phyloP scores from a whole-genome alignment of 2,329 filamentous ascomycete genomes.

The Cytospora mali region DNA sequence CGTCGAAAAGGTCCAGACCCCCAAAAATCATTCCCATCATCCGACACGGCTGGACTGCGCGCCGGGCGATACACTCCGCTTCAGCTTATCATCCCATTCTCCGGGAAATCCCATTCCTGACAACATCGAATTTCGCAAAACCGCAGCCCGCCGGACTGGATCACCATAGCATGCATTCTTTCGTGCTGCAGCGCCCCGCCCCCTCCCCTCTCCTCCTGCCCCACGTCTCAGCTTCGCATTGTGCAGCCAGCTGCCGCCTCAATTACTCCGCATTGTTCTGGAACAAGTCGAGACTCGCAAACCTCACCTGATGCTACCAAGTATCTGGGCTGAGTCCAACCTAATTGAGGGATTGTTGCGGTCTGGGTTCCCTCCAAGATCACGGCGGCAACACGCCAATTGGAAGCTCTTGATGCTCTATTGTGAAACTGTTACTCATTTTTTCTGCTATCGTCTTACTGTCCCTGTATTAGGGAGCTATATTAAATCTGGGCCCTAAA shows the following conservation, averaged over 20 bases:
- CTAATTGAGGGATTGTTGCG: neutral
- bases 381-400: neutral
- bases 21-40: neutral
- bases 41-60: neutral
- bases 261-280: conserved; percentile 9
- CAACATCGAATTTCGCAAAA: neutral
- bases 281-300: conserved; percentile 5
- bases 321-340: neutral
- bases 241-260: neutral
- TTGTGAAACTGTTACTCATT: neutral
- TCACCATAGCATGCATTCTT: too few relatives aligned
- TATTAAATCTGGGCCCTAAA: neutral
- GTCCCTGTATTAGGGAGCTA: neutral
- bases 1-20: neutral
- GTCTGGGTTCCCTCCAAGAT: neutral
- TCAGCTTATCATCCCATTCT: neutral
- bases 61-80: neutral
- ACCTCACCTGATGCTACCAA: neutral
- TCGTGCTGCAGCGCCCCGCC: neutral
- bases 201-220: neutral
- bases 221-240: neutral
- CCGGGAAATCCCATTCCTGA: neutral
- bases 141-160: neutral
- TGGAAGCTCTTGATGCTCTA: neutral
- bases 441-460: too few relatives aligned